A percentile compares a stretch with the other conserved stretches of the same genome.
Conservation (phyloP, 208 protist genomes). For the Novymonas esmeraldas region DNA sequence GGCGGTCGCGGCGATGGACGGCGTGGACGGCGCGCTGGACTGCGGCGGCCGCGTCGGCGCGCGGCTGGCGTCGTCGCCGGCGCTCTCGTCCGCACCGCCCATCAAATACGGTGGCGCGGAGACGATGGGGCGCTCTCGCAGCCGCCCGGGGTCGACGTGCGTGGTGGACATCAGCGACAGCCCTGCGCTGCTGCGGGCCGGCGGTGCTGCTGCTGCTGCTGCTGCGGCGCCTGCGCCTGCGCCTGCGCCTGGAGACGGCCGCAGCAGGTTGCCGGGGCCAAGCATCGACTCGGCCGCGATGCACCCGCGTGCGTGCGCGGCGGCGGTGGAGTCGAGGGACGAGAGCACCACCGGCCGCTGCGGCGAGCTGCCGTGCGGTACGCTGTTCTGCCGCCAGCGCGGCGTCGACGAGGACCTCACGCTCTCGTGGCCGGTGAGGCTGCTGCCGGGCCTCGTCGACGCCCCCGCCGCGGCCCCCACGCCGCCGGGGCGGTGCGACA, state of each 20-base stretch:
- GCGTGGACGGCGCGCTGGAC: constrained; percentile 12
- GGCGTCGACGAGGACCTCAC: background rate
- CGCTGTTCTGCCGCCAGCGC: constrained; percentile 20
- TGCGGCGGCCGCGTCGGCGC: background rate
- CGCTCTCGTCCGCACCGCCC: constrained; percentile 2
- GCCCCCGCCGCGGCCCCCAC: background rate
- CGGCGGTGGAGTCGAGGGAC: constrained; percentile 21
- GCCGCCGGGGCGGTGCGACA: no score
- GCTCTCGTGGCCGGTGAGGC: background rate
- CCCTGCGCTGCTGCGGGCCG: background rate
- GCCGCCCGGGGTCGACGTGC: no score
- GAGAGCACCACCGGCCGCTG: constrained; percentile 31
- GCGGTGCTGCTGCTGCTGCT: background rate
- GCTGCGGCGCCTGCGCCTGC: background rate
- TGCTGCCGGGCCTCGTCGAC: background rate
- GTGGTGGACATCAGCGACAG: no score
- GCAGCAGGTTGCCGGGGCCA: background rate
- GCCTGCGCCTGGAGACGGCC: background rate
- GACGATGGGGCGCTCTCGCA: constrained; percentile 11
- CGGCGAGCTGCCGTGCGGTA: constrained; percentile 27
- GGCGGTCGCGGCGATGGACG: background rate
- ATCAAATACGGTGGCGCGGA: constrained; percentile 11
- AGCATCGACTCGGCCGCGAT: constrained; percentile 28
- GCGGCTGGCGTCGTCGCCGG: background rate
- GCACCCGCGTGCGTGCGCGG: constrained; percentile 19